Conservation (phyloP, 768 basidiomycete genomes). For the Suillus discolor region DNA sequence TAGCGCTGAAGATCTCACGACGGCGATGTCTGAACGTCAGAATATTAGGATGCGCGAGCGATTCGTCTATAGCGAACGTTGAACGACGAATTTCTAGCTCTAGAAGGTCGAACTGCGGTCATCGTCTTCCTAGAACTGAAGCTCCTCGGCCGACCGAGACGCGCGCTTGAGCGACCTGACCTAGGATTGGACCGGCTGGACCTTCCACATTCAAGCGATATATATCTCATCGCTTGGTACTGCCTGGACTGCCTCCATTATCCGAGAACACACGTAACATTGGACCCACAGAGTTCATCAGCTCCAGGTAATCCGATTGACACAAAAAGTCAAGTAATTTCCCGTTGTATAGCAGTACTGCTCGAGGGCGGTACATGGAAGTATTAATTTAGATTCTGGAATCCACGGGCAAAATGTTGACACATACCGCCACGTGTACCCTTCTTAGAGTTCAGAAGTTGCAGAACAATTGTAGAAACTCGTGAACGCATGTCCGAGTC, state of each 20-base stretch:
- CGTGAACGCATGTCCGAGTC: background rate
- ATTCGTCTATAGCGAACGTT: background rate
- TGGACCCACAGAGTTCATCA: background rate
- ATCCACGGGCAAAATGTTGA: background rate
- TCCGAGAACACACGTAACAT: background rate
- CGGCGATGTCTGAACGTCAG: background rate
- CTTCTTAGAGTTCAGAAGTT: conserved; percentile 5
- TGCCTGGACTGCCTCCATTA: background rate
- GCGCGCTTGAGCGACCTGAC: background rate
- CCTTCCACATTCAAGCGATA: background rate
- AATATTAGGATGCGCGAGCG: background rate
- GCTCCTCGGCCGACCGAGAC: background rate
- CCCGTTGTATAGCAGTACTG: background rate
- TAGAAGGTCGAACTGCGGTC: background rate
- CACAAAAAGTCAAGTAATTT: background rate
- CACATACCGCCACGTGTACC: background rate
- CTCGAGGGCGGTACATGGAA: background rate
- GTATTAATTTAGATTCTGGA: background rate
- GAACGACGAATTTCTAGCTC: background rate
- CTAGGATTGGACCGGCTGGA: background rate
- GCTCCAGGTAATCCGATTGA: background rate
- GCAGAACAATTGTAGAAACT: background rate
- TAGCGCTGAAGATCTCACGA: background rate
- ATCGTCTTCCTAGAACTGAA: background rate
- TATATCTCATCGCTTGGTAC: background rate